These are phyloP conservation scores for Saccharomycopsis olivae DNA, from an alignment of 805 yeast genomes.

Conservation along the genomic window DNA sequence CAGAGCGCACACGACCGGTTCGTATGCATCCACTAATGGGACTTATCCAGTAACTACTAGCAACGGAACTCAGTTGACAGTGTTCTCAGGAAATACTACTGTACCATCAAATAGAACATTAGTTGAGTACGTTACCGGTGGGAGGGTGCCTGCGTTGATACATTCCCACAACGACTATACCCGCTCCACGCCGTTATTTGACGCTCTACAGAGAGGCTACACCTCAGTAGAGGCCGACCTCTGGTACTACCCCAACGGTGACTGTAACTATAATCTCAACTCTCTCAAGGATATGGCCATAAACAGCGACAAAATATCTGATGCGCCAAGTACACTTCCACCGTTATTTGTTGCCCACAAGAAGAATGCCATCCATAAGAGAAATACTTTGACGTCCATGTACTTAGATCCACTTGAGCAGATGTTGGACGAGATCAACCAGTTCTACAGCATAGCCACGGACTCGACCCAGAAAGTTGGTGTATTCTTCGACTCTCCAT, in stretches of 20 bases:
- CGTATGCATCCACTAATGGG: background rate
- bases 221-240: slow-evolving; percentile 56
- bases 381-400: slow-evolving; percentile 35
- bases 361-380: slow-evolving; percentile 32
- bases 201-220: slow-evolving; percentile 43
- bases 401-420: slow-evolving; percentile 44
- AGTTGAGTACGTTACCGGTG: slow-evolving; percentile 14
- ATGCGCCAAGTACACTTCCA: slow-evolving; percentile 26
- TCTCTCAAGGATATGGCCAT: slow-evolving; percentile 9
- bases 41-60: background rate
- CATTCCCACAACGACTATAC: slow-evolving; percentile 69
- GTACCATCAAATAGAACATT: slow-evolving; percentile 3
- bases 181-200: slow-evolving; percentile 45
- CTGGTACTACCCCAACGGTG: slow-evolving; percentile 29
- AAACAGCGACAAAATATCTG: slow-evolving; percentile 8
- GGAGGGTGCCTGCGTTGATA: slow-evolving; percentile 22
- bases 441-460: slow-evolving; percentile 4
- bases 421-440: slow-evolving; percentile 30
- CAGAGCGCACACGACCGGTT: background rate
- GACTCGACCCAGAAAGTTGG: slow-evolving; percentile 23
- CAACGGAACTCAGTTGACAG: too few species aligned
- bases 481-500: slow-evolving; percentile 34
- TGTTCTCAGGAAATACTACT: background rate
- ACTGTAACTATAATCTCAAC: slow-evolving; percentile 6
- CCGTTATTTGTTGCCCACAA: slow-evolving; percentile 57